Percentiles rank a stretch among this genome's conserved stretches.
Conservation (phyloP, 1,284 basidiomycete genomes). For the Rhizoctonia solani region DNA sequence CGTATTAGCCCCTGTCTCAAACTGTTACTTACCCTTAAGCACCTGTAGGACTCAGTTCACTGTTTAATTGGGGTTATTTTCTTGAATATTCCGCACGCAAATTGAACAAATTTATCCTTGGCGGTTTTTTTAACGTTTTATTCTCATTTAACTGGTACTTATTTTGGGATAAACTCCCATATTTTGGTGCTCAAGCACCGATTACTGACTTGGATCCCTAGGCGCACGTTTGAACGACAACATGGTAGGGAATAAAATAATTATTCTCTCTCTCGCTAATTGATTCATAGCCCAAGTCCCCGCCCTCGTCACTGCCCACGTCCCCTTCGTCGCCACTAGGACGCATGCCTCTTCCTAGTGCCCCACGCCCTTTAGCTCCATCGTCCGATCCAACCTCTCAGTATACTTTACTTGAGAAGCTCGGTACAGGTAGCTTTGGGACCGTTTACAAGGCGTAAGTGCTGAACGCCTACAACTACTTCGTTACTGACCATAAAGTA, state of each 20-base stretch:
- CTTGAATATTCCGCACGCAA: no score
- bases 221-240: no score
- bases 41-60: no score
- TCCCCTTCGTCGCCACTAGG: conserved; percentile 14
- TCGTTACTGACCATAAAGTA: neutral
- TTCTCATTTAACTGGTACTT: no score
- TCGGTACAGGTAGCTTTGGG: conserved; percentile 97
- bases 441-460: conserved; percentile 89
- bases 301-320: conserved; percentile 11
- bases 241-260: no score
- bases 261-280: neutral
- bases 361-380: neutral
- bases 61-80: no score
- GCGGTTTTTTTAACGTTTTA: no score
- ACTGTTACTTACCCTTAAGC: conserved; percentile 1
- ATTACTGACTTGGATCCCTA: no score
- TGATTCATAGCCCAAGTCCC: neutral
- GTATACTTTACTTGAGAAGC: conserved; percentile 91
- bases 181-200: no score
- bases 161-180: no score
- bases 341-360: conserved; percentile 21
- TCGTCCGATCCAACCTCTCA: conserved; percentile 74
- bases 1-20: conserved; percentile 32
- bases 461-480: neutral
- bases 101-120: no score